Percentiles rank a stretch among this genome's conserved stretches.
Evolutionary conservation across 371 early-diverging fungal species (phyloP).

Genomic region (Batrachochytrium dendrobatidis): DNA sequence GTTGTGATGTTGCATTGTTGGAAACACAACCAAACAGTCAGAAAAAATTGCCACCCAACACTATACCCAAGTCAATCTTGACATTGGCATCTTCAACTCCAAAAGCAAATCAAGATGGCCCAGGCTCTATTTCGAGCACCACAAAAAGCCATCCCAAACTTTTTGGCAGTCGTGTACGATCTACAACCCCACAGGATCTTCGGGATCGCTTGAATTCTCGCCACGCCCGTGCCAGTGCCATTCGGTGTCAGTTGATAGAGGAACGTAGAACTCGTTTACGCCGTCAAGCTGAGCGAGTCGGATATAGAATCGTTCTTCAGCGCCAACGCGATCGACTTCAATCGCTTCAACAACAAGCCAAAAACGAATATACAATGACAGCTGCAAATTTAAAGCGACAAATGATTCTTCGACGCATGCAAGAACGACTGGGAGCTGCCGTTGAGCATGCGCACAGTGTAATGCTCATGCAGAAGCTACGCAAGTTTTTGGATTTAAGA

Average conservation of each 20-base stretch:
- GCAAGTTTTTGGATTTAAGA: constrained; percentile 24
- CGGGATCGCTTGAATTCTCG: constrained; percentile 7
- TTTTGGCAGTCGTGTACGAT: not conserved
- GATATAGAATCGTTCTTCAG: constrained; percentile 24
- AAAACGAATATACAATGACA: constrained; percentile 26
- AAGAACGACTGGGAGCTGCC: constrained; percentile 24
- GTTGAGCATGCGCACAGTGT: constrained; percentile 41
- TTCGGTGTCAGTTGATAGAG: constrained; percentile 17
- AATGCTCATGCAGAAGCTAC: constrained; percentile 26
- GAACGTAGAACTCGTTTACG: constrained; percentile 16
- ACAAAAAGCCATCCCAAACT: not conserved
- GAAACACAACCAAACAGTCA: too few species aligned
- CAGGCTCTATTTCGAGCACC: not conserved
- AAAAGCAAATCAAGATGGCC: not conserved
- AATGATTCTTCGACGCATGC: constrained; percentile 18
- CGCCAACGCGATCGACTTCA: constrained; percentile 25
- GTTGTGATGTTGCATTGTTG: too few species aligned
- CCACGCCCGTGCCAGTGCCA: constrained; percentile 13
- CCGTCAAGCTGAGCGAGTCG: constrained; percentile 14
- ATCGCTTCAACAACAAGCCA: constrained; percentile 22
- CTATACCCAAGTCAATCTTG: too few species aligned
- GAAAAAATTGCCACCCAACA: too few species aligned
- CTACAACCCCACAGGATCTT: constrained; percentile 4
- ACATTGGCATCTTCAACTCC: too few species aligned
- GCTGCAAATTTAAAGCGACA: constrained; percentile 35